Evolutionary conservation across 495 filamentous ascomycete genomes (phyloP).

Genomic region (Penicillium psychrofluorescens): DNA sequence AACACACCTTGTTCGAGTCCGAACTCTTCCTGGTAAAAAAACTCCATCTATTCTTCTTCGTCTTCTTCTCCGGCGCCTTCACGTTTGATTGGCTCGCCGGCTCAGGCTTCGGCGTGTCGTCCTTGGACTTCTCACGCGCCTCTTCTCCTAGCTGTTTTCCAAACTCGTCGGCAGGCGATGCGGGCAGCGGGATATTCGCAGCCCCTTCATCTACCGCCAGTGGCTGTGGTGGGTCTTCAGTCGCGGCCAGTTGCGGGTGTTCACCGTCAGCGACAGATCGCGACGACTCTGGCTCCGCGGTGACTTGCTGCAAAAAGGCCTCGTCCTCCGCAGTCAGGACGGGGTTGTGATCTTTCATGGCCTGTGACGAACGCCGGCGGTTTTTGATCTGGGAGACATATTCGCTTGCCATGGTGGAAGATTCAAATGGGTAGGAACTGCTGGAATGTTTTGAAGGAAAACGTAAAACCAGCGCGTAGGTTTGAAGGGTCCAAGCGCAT

Average conservation of each 20-base stretch:
- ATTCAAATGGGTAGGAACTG: neutral
- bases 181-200: slow-evolving; percentile 28
- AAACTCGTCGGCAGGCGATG: slow-evolving; percentile 32
- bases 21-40: slow-evolving; percentile 34
- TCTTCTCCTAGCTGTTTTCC: slow-evolving; percentile 30
- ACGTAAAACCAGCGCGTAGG: neutral
- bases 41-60: slow-evolving; percentile 41
- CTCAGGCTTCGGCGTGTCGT: slow-evolving; percentile 14
- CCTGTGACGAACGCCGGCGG: slow-evolving; percentile 20
- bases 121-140: slow-evolving; percentile 18
- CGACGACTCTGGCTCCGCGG: slow-evolving; percentile 20
- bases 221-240: slow-evolving; percentile 2
- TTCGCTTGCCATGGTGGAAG: slow-evolving; percentile 19
- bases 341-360: slow-evolving; percentile 31
- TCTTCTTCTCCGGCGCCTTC: slow-evolving; percentile 30
- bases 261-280: slow-evolving; percentile 1
- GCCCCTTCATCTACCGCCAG: slow-evolving; percentile 13
- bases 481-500: too few species aligned
- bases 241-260: neutral
- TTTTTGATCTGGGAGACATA: slow-evolving; percentile 34
- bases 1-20: slow-evolving; percentile 31
- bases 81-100: slow-evolving; percentile 1
- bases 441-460: neutral
- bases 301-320: slow-evolving; percentile 44
- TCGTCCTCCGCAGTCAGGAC: slow-evolving; percentile 50